Conservation (phyloP, 2,329 filamentous ascomycete genomes). For the Alternaria sp. region DNA sequence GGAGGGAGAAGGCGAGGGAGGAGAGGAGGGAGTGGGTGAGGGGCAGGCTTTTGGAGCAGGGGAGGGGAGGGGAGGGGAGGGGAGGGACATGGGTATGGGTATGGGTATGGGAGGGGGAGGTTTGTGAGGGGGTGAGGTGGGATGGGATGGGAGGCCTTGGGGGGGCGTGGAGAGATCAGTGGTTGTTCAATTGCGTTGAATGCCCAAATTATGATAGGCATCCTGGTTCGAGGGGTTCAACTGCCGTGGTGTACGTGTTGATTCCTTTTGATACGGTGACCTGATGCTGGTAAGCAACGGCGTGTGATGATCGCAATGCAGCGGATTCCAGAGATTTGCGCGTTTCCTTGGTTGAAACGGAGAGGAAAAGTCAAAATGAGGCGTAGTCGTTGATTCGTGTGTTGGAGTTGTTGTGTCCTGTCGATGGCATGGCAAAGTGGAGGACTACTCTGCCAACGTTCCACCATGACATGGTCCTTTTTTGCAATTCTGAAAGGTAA, state of each 20-base stretch:
- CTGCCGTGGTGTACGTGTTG: background rate
- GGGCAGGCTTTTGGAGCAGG: background rate
- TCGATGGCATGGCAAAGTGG: background rate
- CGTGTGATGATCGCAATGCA: background rate
- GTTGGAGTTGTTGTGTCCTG: background rate
- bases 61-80: background rate
- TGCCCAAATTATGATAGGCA: background rate
- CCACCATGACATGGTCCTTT: background rate
- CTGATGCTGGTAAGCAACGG: background rate
- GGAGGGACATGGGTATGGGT: background rate
- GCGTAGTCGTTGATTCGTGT: background rate
- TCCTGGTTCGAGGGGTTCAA: background rate
- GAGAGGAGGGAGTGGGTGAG: background rate
- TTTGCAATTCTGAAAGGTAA: background rate
- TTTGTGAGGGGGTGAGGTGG: background rate
- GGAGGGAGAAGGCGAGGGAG: constrained; percentile 15
- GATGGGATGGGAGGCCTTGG: background rate
- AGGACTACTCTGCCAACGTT: background rate
- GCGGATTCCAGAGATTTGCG: background rate
- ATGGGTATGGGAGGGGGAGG: background rate
- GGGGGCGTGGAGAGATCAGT: background rate
- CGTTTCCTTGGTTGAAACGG: background rate
- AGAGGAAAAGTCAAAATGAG: background rate
- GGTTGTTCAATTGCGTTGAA: background rate
- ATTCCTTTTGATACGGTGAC: background rate